A percentile compares a stretch with the other conserved stretches of the same genome.
phyloP scores from a whole-genome alignment of 257 asterid genomes.

The Solanum phureja region DNA sequence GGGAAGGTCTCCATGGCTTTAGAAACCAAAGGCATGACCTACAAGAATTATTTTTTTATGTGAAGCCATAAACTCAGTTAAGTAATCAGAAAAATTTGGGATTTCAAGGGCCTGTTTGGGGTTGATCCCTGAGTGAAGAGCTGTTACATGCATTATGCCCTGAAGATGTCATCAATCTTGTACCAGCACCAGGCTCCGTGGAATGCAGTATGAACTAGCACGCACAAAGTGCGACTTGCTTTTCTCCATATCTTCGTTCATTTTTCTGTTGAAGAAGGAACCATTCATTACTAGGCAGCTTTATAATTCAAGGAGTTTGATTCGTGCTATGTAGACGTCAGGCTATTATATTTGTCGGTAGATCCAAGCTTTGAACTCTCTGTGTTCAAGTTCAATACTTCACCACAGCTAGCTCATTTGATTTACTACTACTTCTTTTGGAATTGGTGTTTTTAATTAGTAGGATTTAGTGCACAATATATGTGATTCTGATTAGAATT shows the following conservation, averaged over 20 bases:
- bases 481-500: no score
- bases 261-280: no score
- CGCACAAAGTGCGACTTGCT: conserved; percentile 15
- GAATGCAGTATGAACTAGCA: conserved; percentile 19
- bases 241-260: no score
- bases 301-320: neutral
- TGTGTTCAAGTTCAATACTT: no score
- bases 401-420: no score
- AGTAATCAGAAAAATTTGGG: conserved; percentile 5
- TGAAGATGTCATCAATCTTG: conserved; percentile 13
- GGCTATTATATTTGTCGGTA: no score
- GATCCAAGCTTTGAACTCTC: no score
- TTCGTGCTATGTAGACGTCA: no score
- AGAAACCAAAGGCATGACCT: conserved; percentile 23
- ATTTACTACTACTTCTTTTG: no score
- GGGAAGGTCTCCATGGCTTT: conserved; percentile 32
- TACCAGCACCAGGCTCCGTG: conserved; percentile 38
- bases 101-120: conserved; percentile 2
- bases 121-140: conserved; percentile 16
- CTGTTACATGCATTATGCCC: conserved; percentile 19
- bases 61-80: conserved; percentile 19
- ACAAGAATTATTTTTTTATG: conserved; percentile 16
- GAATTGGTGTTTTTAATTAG: no score
- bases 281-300: no score
- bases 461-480: no score